Evolutionary conservation across 129 eudicot genomes (phyloP).

Genomic region (Artemisia argyi): DNA sequence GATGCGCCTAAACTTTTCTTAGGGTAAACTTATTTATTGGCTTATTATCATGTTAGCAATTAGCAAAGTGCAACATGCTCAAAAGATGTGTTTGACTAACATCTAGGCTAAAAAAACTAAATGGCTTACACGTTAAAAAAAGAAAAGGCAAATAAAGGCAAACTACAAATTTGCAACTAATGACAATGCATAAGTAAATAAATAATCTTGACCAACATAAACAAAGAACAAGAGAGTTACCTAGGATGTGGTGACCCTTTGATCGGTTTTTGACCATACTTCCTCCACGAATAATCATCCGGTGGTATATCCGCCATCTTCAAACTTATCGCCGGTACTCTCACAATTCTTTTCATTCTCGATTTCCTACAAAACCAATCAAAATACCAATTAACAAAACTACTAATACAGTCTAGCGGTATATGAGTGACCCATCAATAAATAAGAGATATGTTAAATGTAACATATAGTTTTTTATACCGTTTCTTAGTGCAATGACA

Average conservation of each 20-base stretch:
- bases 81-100: too few species aligned
- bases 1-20: too few species aligned
- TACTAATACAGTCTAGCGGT: too few species aligned
- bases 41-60: too few species aligned
- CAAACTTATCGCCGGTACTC: conserved; percentile 89
- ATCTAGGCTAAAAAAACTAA: too few species aligned
- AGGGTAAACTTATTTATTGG: too few species aligned
- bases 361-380: conserved; percentile 53
- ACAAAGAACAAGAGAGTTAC: conserved; percentile 30
- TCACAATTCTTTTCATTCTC: conserved; percentile 71
- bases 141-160: neutral
- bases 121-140: neutral
- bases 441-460: neutral
- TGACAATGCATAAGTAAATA: neutral
- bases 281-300: conserved; percentile 97
- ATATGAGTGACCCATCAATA: neutral
- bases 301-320: conserved; percentile 98
- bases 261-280: conserved; percentile 97
- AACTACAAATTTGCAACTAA: too few species aligned
- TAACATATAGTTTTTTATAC: conserved; percentile 27
- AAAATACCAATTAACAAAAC: neutral
- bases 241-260: conserved; percentile 99
- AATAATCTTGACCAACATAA: neutral
- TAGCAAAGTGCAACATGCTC: too few species aligned
- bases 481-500: conserved; percentile 92